A percentile compares a stretch with the other conserved stretches of the same genome.
Conservation (phyloP, 2,329 filamentous ascomycete species). For the Monilinia fructigena region DNA sequence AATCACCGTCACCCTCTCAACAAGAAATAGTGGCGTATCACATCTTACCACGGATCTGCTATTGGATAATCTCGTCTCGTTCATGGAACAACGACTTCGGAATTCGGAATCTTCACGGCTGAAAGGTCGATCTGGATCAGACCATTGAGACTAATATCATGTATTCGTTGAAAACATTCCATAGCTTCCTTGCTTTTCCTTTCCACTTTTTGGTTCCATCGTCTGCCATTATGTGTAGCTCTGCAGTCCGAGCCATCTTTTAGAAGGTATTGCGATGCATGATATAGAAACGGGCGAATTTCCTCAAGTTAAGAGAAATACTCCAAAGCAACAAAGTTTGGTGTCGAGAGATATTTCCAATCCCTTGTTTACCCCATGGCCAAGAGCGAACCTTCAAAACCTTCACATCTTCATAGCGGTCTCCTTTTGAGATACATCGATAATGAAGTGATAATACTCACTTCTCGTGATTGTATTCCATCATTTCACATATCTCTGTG, state of each 20-base stretch:
- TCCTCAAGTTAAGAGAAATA: conserved; percentile 5
- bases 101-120: not conserved
- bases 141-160: no score
- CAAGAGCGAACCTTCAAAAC: conserved; percentile 3
- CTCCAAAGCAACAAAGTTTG: not conserved
- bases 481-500: not conserved
- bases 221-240: not conserved
- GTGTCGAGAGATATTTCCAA: not conserved
- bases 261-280: not conserved
- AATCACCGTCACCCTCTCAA: no score
- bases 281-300: not conserved
- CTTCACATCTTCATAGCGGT: not conserved
- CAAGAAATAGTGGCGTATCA: not conserved
- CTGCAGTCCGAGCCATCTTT: not conserved
- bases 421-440: not conserved
- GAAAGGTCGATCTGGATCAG: not conserved
- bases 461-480: not conserved
- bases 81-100: not conserved
- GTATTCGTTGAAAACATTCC: not conserved
- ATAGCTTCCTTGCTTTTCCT: not conserved
- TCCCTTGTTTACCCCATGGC: not conserved
- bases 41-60: not conserved
- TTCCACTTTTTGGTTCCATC: not conserved
- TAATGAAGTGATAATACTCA: no score
- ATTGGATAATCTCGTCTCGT: conserved; percentile 1